A percentile compares a stretch with the other conserved stretches of the same genome.
These are phyloP conservation scores for Aspergillus calidoustus DNA, from an alignment of 2,329 filamentous ascomycete species.

Conservation along the genomic window DNA sequence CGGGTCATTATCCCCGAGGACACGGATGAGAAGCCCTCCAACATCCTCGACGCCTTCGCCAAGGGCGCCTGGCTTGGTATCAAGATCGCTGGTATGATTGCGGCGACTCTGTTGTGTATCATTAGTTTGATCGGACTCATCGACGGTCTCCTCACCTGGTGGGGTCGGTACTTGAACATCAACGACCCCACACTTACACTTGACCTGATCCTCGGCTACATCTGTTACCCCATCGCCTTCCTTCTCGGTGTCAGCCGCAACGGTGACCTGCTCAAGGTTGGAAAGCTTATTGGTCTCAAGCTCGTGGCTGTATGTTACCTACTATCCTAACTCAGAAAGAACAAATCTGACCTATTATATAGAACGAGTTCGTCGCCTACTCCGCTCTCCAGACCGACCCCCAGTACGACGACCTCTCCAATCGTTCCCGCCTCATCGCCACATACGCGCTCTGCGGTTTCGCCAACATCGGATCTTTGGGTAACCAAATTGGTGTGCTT, in stretches of 20 bases:
- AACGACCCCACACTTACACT: conserved; percentile 71
- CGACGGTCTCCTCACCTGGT: conserved; percentile 81
- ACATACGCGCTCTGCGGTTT: conserved; percentile 84
- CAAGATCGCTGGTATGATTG: conserved; percentile 84
- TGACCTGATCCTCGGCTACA: conserved; percentile 75
- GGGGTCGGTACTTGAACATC: conserved; percentile 78
- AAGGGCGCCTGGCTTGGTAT: conserved; percentile 84
- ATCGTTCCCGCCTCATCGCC: conserved; percentile 77
- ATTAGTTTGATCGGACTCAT: conserved; percentile 75
- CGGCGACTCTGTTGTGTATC: conserved; percentile 79
- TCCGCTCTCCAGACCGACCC: conserved; percentile 56
- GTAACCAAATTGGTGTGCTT: conserved; percentile 87
- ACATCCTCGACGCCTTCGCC: conserved; percentile 82
- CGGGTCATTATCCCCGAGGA: conserved; percentile 81
- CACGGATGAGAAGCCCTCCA: conserved; percentile 71
- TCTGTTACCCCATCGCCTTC: conserved; percentile 79
- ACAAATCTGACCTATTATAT: not conserved
- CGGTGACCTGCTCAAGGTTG: conserved; percentile 69
- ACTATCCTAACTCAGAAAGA: not conserved
- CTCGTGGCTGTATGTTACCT: conserved; percentile 66
- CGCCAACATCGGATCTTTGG: conserved; percentile 84
- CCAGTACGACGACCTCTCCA: conserved; percentile 63
- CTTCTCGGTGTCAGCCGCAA: conserved; percentile 76
- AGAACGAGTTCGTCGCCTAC: conserved; percentile 82
- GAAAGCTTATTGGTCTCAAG: conserved; percentile 80